Evolutionary conservation across 2,329 filamentous ascomycete species (phyloP), one percentile per base, ranked within the genome.

Genomic region (Tolypocladium inflatum): DNA sequence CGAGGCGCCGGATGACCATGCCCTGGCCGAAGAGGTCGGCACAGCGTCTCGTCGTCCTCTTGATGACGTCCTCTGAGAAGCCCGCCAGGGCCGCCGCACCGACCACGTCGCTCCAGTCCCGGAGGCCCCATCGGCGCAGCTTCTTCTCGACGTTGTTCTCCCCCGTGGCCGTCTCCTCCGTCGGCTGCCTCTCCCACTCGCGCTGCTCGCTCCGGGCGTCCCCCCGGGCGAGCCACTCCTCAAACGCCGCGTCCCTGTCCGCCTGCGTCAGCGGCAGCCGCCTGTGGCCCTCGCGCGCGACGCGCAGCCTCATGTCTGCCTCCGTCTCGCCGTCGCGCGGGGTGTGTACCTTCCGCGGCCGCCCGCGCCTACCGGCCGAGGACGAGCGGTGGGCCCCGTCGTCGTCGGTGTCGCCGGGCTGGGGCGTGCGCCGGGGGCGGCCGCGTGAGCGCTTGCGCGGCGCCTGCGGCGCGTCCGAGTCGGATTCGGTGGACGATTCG

Each of bases 71-170:
- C 0, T 78, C 71, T 1, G 88, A 76, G 72, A 91, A 92, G 0
- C 89, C 90, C 2, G 82, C 82, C 55, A 95, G 74, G 0, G 89
- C 81, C 3, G 93, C 93, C 1, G 91, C 79, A 0, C 89, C 89
- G 35, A 97, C 74, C 1, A 97, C 82, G 63, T 96, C 90, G 63
- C 85, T 88, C 93, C 93, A 97, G 73, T 95, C 89, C 26, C 89
- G 81, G 15, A 84, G 74, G 17, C 71, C 77, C 68, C 70, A 78
- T 51, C 69, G 65, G 2, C 65, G 62, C 4, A 71, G 65, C 57
- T 64, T 71, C n/a, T 60, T 63, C 17, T 67, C 65, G 15, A 54
- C 52, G 23, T 63, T 66, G 38, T 58, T 62, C 37, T 64, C 45
- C 6, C 45, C 45, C 2, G 45, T 11, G 45, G 41, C 45, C 54